Evolutionary conservation across 1,284 basidiomycete genomes (phyloP).

Genomic region (Ganoderma sinense): DNA sequence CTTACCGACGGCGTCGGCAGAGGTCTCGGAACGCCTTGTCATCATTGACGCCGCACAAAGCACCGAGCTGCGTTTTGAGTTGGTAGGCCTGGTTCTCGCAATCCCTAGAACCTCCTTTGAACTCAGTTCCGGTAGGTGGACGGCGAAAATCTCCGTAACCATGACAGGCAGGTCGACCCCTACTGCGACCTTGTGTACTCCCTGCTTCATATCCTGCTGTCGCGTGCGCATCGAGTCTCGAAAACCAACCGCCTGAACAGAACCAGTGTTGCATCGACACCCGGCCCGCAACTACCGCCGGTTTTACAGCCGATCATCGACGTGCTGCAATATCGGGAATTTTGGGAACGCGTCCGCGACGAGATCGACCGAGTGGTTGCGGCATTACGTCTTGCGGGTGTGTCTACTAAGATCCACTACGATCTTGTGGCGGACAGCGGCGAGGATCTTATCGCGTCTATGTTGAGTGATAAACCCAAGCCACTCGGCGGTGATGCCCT

Average conservation of each 20-base stretch:
- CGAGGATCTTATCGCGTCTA: conserved; percentile 56
- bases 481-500: conserved; percentile 72
- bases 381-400: conserved; percentile 59
- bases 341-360: conserved; percentile 65
- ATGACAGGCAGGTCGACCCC: conserved; percentile 36
- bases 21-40: conserved; percentile 78
- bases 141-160: conserved; percentile 23
- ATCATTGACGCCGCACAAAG: conserved; percentile 75
- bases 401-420: conserved; percentile 66
- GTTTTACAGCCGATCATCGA: conserved; percentile 75
- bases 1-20: conserved; percentile 74
- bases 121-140: conserved; percentile 34
- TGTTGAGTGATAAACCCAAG: conserved; percentile 41
- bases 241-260: conserved; percentile 58
- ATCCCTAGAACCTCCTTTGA: too few relatives aligned
- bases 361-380: conserved; percentile 61
- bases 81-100: conserved; percentile 50
- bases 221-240: conserved; percentile 63
- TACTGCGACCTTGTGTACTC: conserved; percentile 77
- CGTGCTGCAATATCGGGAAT: conserved; percentile 77
- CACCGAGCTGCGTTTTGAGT: conserved; percentile 72
- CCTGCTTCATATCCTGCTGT: conserved; percentile 66
- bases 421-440: conserved; percentile 74
- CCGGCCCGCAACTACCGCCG: conserved; percentile 42
- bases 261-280: conserved; percentile 38